Evolutionary conservation across 129 eudicot species (phyloP), one percentile per base, ranked within the genome.

Genomic region (Escallonia herrerae): DNA sequence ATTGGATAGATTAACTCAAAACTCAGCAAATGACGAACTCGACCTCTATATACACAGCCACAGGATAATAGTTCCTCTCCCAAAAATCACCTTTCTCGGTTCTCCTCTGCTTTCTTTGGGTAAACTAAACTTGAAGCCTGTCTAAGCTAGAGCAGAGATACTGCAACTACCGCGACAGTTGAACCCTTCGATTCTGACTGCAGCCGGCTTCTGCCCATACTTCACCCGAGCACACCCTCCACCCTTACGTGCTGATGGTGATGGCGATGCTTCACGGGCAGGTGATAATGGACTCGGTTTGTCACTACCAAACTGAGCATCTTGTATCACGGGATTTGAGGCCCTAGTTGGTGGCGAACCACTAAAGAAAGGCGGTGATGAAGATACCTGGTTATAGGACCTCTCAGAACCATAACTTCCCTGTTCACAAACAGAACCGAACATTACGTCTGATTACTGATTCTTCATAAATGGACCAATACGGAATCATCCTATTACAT

Each of bases 291-390:
- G 69, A 61, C 43, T 66, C 3, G 58, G 62, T 45, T 63, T 72
- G 12, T 39, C 71, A 5, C 54, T 66, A 10, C 84, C 71, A 51
- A 86, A 86, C 14, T 80, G 84, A 56, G 71, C 78, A 65, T 86
- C 95, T 72, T 82, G 86, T 69, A 86, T 77, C 15, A 82, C 66
- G 0, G 95, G 95, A 67, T 86, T 86, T 4, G 89, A 74, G 6
- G 81, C 95, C 74, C 95, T 69, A 63, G 69, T 62, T 2, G 95
- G 95, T 45, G 95, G 95, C 3, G 95, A 86, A 37, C 95, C 89
- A 45, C 66, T 41, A 40, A 74, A 82, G 71, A 82, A 86, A 48
- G 95, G 95, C 7, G 89, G 89, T 11, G 93, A 81, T 56, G 82
- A 78, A 66, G 84, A 65, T 52, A 81, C 56, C 61, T 67, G 72